Conservation (phyloP, 2,329 filamentous ascomycete genomes). For the Clarireedia homoeocarpa region DNA sequence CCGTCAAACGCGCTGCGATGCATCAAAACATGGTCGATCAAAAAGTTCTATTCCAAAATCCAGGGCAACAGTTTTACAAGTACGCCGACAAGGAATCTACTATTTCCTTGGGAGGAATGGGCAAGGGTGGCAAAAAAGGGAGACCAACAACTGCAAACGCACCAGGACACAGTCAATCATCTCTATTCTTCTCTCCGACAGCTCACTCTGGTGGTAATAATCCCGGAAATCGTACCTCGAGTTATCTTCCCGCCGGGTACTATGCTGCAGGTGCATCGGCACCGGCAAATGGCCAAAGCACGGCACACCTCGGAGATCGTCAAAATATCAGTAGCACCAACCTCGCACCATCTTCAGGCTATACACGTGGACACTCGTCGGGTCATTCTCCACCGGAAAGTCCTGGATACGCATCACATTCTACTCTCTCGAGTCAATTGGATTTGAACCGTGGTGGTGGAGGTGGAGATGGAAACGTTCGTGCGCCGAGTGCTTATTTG, state of each 20-base stretch:
- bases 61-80: conserved; percentile 48
- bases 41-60: conserved; percentile 55
- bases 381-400: conserved; percentile 49
- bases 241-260: conserved; percentile 85
- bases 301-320: conserved; percentile 27
- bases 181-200: conserved; percentile 90
- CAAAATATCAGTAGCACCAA: conserved; percentile 52
- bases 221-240: conserved; percentile 57
- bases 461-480: conserved; percentile 49
- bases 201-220: conserved; percentile 52
- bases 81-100: conserved; percentile 46
- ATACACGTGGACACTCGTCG: conserved; percentile 38
- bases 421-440: conserved; percentile 55
- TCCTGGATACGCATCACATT: conserved; percentile 33
- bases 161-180: conserved; percentile 10
- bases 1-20: conserved; percentile 77
- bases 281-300: conserved; percentile 28
- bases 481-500: conserved; percentile 81
- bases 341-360: conserved; percentile 43
- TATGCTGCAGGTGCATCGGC: conserved; percentile 59
- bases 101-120: conserved; percentile 23
- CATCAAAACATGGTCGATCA: conserved; percentile 62
- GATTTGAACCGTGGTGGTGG: conserved; percentile 36
- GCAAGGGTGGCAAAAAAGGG: conserved; percentile 24
- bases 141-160: conserved; percentile 32